phyloP scores from a whole-genome alignment of 805 yeast genomes.

The Candida orba region DNA sequence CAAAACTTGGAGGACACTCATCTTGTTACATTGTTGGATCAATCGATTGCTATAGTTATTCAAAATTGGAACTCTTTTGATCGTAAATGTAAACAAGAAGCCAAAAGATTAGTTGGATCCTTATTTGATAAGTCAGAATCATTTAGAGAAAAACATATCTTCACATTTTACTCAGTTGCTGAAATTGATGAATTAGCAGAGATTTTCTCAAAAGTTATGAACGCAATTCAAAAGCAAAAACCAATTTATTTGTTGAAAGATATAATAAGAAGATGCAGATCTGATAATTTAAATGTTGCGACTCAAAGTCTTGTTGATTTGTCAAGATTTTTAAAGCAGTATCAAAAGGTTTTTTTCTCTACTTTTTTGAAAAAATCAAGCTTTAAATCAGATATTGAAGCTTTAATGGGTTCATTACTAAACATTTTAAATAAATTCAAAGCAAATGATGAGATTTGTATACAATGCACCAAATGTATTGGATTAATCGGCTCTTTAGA shows the following conservation, averaged over 20 bases:
- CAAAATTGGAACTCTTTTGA: slow-evolving; percentile 58
- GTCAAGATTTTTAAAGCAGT: slow-evolving; percentile 41
- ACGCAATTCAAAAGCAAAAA: slow-evolving; percentile 25
- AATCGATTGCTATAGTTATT: slow-evolving; percentile 63
- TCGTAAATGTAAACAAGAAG: slow-evolving; percentile 39
- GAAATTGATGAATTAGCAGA: slow-evolving; percentile 32
- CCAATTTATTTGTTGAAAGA: slow-evolving; percentile 38
- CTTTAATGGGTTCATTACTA: slow-evolving; percentile 44
- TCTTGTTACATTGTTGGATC: slow-evolving; percentile 61
- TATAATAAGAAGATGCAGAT: slow-evolving; percentile 46
- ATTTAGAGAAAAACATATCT: slow-evolving; percentile 35
- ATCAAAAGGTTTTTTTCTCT: slow-evolving; percentile 43
- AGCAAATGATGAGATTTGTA: slow-evolving; percentile 41
- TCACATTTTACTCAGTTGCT: slow-evolving; percentile 48
- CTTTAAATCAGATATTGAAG: slow-evolving; percentile 31
- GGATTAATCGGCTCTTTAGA: slow-evolving; percentile 77
- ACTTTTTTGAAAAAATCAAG: slow-evolving; percentile 31
- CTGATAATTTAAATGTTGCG: slow-evolving; percentile 65
- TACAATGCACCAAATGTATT: slow-evolving; percentile 59
- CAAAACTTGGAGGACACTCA: slow-evolving; percentile 47
- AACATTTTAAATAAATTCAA: slow-evolving; percentile 53
- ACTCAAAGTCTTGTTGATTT: slow-evolving; percentile 65
- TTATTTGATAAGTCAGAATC: slow-evolving; percentile 28
- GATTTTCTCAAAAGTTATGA: slow-evolving; percentile 23
- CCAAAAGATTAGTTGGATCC: slow-evolving; percentile 41